Evolutionary conservation across 805 yeast genomes (phyloP).

Genomic region (Dipodascopsis uninucleata): DNA sequence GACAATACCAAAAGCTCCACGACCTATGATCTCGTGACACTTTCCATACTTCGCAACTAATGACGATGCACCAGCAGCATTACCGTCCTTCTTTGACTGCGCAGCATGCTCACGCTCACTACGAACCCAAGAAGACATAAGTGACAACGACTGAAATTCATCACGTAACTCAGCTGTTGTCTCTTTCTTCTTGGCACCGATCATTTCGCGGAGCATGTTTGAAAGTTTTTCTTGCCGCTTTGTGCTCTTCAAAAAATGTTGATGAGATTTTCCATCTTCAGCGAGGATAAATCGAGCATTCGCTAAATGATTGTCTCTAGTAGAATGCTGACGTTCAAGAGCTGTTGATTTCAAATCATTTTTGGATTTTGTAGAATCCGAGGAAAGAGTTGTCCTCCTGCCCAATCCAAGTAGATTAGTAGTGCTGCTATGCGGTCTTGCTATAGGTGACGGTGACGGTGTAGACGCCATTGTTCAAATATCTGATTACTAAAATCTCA

Average conservation of each 20-base stretch:
- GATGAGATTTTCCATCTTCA: slow-evolving; percentile 64
- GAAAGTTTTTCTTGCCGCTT: slow-evolving; percentile 48
- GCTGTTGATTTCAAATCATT: no score
- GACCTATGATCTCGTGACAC: slow-evolving; percentile 91
- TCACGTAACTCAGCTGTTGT: slow-evolving; percentile 11
- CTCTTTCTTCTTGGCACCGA: slow-evolving; percentile 31
- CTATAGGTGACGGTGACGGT: no score
- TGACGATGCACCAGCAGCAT: slow-evolving; percentile 41
- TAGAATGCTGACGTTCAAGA: no score
- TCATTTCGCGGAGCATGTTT: slow-evolving; percentile 55
- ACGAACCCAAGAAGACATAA: slow-evolving; percentile 27
- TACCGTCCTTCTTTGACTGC: slow-evolving; percentile 9
- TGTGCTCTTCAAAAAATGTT: slow-evolving; percentile 71
- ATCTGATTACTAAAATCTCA: no score
- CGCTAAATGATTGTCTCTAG: no score
- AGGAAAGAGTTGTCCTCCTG: no score
- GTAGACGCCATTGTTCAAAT: no score
- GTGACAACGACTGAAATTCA: slow-evolving; percentile 17
- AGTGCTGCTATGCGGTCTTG: no score
- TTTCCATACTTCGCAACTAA: slow-evolving; percentile 88
- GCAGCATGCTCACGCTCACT: slow-evolving; percentile 34
- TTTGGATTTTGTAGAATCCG: no score
- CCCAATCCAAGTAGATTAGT: no score
- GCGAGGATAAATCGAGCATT: slow-evolving; percentile 15
- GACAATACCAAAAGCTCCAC: slow-evolving; percentile 92